These are phyloP conservation scores for Sporobolus alterniflorus DNA, from an alignment of 202 grass and related monocot species.

Conservation along the genomic window DNA sequence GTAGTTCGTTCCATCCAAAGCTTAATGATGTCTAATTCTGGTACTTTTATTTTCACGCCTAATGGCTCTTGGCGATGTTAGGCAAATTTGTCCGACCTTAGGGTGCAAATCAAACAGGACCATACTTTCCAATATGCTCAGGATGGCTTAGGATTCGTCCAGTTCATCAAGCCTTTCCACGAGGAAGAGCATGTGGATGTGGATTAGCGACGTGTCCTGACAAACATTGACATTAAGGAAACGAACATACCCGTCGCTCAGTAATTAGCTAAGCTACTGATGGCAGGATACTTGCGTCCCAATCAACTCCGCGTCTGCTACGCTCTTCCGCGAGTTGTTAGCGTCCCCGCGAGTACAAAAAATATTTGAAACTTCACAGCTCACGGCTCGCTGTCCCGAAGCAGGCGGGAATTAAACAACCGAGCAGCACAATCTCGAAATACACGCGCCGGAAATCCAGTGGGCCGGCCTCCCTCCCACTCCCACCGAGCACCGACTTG, in stretches of 20 bases:
- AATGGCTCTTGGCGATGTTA: too few species aligned
- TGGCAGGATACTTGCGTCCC: background rate
- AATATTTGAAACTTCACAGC: background rate
- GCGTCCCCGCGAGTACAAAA: background rate
- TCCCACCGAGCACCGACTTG: background rate
- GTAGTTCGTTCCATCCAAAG: too few species aligned
- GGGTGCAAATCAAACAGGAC: too few species aligned
- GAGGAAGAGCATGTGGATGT: background rate
- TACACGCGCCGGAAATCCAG: background rate
- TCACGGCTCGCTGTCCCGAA: background rate
- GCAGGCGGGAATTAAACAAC: background rate
- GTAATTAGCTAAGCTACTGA: background rate
- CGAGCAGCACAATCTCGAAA: background rate
- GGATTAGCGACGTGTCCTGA: background rate
- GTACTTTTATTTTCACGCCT: too few species aligned
- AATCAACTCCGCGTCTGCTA: background rate
- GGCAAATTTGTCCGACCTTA: too few species aligned
- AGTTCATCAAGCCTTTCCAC: background rate
- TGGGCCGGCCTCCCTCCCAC: conserved; percentile 28
- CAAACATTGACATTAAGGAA: background rate
- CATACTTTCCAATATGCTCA: too few species aligned
- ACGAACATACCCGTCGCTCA: background rate
- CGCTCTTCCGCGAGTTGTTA: background rate
- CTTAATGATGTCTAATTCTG: too few species aligned
- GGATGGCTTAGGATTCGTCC: too few species aligned